Evolutionary conservation across 2,329 filamentous ascomycete genomes (phyloP), one percentile per base, ranked within the genome.

Genomic region (Gaeumannomyces sp.): DNA sequence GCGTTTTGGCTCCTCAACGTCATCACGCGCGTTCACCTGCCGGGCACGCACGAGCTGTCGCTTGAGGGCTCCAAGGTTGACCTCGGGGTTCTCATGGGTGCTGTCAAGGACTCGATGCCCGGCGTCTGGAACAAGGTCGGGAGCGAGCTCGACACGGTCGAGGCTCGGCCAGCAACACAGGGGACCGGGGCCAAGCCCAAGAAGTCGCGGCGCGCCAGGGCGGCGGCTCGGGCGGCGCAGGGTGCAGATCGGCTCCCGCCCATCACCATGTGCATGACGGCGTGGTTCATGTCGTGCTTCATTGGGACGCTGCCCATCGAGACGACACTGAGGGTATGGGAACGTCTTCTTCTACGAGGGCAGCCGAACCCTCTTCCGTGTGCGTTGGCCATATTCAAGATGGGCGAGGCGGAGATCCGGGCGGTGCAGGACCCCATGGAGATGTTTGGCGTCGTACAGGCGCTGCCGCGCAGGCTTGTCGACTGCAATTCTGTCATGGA

Each of bases 251-350:
- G 90, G 5, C 83, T 97, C 14, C 94, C 94, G 0, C 93, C 94
- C 16, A 94, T 98, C 69, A 95, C 92, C 0, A 83, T 98, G 6
- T 96, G 93, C 70, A 92, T 95, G 76, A 97, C 93, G 13, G 91
- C 93, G 4, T 98, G 94, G 94, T 96, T 98, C 76, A 97, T 98
- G 94, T 96, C 91, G 61, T 91, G 95, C 71, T 97, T 95, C 75
- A 95, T 97, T 67, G 93, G 93, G 64, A 96, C 92, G 0, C 80
- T 98, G 25, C 94, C 94, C 2, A 93, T 96, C 67, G 94, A 98
- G 77, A 92, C 90, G 25, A 94, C 93, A 0, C 83, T 97, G 25
- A 89, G 94, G 10, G 92, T 97, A 1, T 98, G 94, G 94, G 94
- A n/a, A 98, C 71, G 87, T 92, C 1, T 93, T 98, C 73, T 96